phyloP scores from a whole-genome alignment of 805 yeast species.

The Candida wancherniae region DNA sequence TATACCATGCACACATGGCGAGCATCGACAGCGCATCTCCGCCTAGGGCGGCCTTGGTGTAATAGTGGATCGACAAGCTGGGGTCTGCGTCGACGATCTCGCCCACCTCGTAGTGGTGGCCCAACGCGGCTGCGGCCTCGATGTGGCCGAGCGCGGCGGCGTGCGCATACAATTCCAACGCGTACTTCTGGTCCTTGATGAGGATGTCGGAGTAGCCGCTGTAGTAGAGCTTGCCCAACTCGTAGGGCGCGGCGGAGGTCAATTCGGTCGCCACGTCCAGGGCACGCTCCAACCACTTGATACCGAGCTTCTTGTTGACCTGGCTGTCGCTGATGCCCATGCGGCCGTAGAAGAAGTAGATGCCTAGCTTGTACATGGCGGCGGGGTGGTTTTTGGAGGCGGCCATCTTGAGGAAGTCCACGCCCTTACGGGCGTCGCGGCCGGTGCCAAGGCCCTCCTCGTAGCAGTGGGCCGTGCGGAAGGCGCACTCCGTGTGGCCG shows the following conservation, averaged over 20 bases:
- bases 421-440: slow-evolving; percentile 79
- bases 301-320: slow-evolving; percentile 75
- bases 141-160: slow-evolving; percentile 86
- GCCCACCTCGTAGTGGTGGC: slow-evolving; percentile 81
- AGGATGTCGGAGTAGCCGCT: slow-evolving; percentile 83
- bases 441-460: slow-evolving; percentile 94
- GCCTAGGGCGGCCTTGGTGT: slow-evolving; percentile 81
- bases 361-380: slow-evolving; percentile 92
- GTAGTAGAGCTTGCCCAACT: slow-evolving; percentile 78
- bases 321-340: slow-evolving; percentile 74
- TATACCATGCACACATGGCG: slow-evolving; percentile 94
- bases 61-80: slow-evolving; percentile 83
- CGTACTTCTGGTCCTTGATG: slow-evolving; percentile 77
- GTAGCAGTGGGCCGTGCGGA: slow-evolving; percentile 84
- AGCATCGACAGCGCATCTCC: slow-evolving; percentile 90
- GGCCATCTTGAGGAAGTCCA: slow-evolving; percentile 79
- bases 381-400: slow-evolving; percentile 91
- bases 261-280: slow-evolving; percentile 76
- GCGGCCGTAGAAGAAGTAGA: slow-evolving; percentile 75
- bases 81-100: slow-evolving; percentile 72
- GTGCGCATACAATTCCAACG: slow-evolving; percentile 78
- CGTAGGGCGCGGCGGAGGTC: slow-evolving; percentile 92
- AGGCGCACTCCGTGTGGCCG: slow-evolving; percentile 87
- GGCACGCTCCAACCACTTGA: slow-evolving; percentile 90
- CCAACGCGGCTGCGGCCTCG: slow-evolving; percentile 75